Conservation (phyloP, 495 filamentous ascomycete genomes). For the Aspergillus mulundensis region DNA sequence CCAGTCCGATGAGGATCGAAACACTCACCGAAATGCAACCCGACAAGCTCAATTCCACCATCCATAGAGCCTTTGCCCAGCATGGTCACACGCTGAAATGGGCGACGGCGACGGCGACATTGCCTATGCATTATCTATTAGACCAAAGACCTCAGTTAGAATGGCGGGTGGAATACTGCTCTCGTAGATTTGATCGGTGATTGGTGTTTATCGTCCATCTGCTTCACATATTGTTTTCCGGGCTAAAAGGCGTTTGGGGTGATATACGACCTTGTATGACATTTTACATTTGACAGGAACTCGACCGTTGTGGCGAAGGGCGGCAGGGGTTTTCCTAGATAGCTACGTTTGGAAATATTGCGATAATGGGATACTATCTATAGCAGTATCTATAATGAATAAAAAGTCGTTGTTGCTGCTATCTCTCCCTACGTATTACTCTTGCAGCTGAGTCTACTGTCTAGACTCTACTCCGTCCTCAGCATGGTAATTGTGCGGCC, state of each 20-base stretch:
- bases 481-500: neutral
- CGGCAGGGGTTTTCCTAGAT: constrained; percentile 14
- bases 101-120: constrained; percentile 9
- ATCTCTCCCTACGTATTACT: neutral
- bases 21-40: constrained; percentile 25
- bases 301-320: constrained; percentile 1
- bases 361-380: constrained; percentile 9
- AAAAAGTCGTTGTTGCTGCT: neutral
- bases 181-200: constrained; percentile 10
- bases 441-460: too few relatives aligned
- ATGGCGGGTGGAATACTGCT: constrained; percentile 7
- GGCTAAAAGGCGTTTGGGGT: constrained; percentile 23
- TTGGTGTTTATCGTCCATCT: constrained; percentile 7
- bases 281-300: constrained; percentile 14
- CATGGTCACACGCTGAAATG: neutral
- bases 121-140: constrained; percentile 7
- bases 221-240: constrained; percentile 15
- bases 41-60: constrained; percentile 17
- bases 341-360: constrained; percentile 15
- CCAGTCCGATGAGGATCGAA: constrained; percentile 50
- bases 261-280: constrained; percentile 24
- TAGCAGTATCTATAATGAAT: constrained; percentile 13
- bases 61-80: neutral
- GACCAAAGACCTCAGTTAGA: neutral
- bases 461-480: too few relatives aligned